These are phyloP conservation scores for Allantophomopsis lycopodina DNA, from an alignment of 2,329 filamentous ascomycete species.

Conservation along the genomic window DNA sequence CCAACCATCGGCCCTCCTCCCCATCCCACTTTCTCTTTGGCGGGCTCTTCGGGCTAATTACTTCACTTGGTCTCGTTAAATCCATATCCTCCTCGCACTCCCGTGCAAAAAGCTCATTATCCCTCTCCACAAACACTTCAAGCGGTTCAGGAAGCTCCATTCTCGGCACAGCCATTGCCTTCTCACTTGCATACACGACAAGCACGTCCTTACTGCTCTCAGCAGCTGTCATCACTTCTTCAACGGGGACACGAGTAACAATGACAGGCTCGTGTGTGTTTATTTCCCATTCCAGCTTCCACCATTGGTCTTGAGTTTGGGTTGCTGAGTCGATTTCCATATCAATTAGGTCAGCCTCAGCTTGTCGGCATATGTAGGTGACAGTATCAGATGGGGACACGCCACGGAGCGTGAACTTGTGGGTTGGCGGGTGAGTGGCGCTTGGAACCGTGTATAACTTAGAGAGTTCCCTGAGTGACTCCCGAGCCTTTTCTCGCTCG, in stretches of 20 bases:
- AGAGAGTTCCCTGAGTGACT: slow-evolving; percentile 21
- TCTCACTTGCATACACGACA: slow-evolving; percentile 39
- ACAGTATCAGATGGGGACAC: slow-evolving; percentile 31
- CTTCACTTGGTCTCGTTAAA: not conserved
- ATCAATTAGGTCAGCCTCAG: slow-evolving; percentile 27
- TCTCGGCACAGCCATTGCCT: slow-evolving; percentile 23
- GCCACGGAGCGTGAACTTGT: slow-evolving; percentile 34
- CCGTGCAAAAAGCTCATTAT: slow-evolving; percentile 2
- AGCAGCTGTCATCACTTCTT: slow-evolving; percentile 29
- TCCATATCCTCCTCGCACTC: not conserved
- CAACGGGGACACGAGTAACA: slow-evolving; percentile 32
- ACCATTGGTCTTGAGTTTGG: slow-evolving; percentile 34
- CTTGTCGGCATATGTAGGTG: slow-evolving; percentile 34
- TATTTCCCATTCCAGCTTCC: slow-evolving; percentile 32
- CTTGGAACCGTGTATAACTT: slow-evolving; percentile 21
- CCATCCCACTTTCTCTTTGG: slow-evolving; percentile 6
- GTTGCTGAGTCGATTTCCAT: slow-evolving; percentile 18
- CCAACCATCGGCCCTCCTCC: too few relatives aligned
- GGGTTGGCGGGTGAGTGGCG: slow-evolving; percentile 10
- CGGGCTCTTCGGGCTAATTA: slow-evolving; percentile 1
- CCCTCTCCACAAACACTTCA: slow-evolving; percentile 27
- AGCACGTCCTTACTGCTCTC: slow-evolving; percentile 31
- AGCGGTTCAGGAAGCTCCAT: slow-evolving; percentile 24
- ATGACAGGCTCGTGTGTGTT: slow-evolving; percentile 27
- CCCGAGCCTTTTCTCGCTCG: slow-evolving; percentile 15